A percentile compares a stretch with the other conserved stretches of the same genome.
These are phyloP conservation scores for Lyophyllum semitale DNA, from an alignment of 768 basidiomycete species.

Conservation along the genomic window DNA sequence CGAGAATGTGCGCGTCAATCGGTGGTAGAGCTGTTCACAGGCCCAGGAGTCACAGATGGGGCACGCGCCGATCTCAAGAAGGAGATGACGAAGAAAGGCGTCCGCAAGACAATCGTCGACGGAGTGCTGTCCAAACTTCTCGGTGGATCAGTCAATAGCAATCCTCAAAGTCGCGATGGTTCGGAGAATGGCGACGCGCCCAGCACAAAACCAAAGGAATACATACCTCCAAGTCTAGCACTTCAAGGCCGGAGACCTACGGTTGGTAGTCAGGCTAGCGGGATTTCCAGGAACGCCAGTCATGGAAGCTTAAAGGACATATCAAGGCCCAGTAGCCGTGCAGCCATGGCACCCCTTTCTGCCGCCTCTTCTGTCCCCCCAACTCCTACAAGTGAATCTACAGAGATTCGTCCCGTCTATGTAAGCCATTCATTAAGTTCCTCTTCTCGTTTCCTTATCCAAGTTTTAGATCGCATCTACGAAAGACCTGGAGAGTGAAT, in stretches of 20 bases:
- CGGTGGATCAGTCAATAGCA: slow-evolving; percentile 41
- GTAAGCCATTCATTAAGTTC: slow-evolving; percentile 41
- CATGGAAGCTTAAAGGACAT: slow-evolving; percentile 49
- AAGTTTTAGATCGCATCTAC: slow-evolving; percentile 74
- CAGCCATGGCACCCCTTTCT: slow-evolving; percentile 40
- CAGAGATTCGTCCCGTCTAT: slow-evolving; percentile 66
- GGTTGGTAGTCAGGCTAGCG: slow-evolving; percentile 34
- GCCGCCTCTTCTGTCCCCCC: slow-evolving; percentile 37
- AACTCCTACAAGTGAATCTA: slow-evolving; percentile 39
- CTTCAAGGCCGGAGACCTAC: slow-evolving; percentile 56
- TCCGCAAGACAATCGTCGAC: slow-evolving; percentile 87
- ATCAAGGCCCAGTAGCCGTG: slow-evolving; percentile 62
- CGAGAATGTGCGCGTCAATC: slow-evolving; percentile 83
- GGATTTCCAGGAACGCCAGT: slow-evolving; percentile 48
- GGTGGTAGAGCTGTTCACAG: slow-evolving; percentile 83
- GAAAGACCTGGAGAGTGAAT: slow-evolving; percentile 85
- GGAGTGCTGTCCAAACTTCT: slow-evolving; percentile 72
- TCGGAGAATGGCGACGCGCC: slow-evolving; percentile 59
- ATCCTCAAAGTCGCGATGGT: slow-evolving; percentile 52
- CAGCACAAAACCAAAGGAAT: slow-evolving; percentile 49
- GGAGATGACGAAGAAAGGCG: slow-evolving; percentile 80
- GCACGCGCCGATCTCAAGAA: slow-evolving; percentile 95
- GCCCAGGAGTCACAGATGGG: slow-evolving; percentile 77
- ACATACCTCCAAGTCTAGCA: slow-evolving; percentile 75
- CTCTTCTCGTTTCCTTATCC: not conserved